phyloP scores from a whole-genome alignment of 1,284 basidiomycete genomes.

The Apiotrichum siamense region DNA sequence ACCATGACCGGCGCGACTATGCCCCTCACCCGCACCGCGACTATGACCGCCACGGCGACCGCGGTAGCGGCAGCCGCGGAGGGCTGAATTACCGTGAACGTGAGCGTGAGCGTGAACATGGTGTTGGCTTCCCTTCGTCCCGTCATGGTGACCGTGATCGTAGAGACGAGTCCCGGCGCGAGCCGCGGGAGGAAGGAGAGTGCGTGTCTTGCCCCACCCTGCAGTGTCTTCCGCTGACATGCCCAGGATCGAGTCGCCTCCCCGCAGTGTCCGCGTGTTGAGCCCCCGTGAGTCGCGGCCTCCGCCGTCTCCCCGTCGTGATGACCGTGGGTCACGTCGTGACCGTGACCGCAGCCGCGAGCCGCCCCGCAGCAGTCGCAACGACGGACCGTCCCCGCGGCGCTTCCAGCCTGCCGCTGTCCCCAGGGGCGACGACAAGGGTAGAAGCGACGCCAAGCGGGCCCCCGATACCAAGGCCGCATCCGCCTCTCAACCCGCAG shows the following conservation, averaged over 20 bases:
- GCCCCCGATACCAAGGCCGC: too few relatives aligned
- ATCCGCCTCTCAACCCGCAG: too few relatives aligned
- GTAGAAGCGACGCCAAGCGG: slow-evolving; percentile 66
- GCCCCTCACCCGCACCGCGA: slow-evolving; percentile 4
- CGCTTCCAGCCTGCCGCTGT: slow-evolving; percentile 26
- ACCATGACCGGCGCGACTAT: slow-evolving; percentile 11
- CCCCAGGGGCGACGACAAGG: slow-evolving; percentile 50
- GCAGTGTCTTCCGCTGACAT: background rate
- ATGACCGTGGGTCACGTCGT: background rate
- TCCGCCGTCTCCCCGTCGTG: background rate
- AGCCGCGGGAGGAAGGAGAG: slow-evolving; percentile 38
- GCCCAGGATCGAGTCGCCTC: slow-evolving; percentile 5
- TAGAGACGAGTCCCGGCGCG: slow-evolving; percentile 18
- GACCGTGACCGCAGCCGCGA: background rate
- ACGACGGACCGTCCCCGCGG: slow-evolving; percentile 43
- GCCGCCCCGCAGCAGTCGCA: too few relatives aligned
- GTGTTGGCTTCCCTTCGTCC: slow-evolving; percentile 14
- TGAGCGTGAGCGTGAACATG: slow-evolving; percentile 28
- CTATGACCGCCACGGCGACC: slow-evolving; percentile 10
- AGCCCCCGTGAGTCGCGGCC: slow-evolving; percentile 1
- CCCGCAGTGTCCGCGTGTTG: background rate
- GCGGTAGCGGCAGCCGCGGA: slow-evolving; percentile 6
- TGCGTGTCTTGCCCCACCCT: slow-evolving; percentile 20
- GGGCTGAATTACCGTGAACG: slow-evolving; percentile 18
- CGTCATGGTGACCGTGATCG: slow-evolving; percentile 30